These are phyloP conservation scores for Solanum boliviense DNA, from an alignment of 257 asterid genomes.

Conservation along the genomic window DNA sequence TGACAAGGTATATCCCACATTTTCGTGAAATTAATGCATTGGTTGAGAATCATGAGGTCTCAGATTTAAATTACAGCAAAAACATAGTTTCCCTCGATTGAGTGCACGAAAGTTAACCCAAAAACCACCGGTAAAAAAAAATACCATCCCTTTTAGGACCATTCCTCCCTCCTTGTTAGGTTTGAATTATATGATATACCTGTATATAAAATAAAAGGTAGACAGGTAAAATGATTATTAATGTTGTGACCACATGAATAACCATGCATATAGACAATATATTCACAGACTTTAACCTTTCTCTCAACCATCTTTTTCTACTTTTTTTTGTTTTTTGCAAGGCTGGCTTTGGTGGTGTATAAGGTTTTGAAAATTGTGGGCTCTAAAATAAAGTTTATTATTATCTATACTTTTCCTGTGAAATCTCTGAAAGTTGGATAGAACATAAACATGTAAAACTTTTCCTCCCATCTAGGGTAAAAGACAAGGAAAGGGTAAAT, in stretches of 20 bases:
- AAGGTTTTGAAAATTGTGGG: constrained; percentile 1
- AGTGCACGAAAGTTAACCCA: neutral
- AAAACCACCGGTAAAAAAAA: neutral
- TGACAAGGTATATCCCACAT: neutral
- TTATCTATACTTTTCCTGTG: neutral
- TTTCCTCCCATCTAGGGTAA: neutral
- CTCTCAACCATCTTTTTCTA: neutral
- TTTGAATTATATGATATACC: neutral
- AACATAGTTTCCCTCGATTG: rapidly evolving
- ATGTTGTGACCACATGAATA: neutral
- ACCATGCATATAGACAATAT: neutral
- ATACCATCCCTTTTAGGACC: neutral
- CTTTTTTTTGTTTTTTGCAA: neutral
- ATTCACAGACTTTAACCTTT: constrained; percentile 8
- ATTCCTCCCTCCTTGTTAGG: neutral
- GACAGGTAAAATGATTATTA: neutral
- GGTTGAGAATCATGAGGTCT: too few relatives aligned
- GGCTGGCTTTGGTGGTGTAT: neutral
- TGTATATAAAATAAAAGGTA: neutral
- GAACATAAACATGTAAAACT: neutral
- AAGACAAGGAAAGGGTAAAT: neutral
- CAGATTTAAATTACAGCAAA: too few relatives aligned
- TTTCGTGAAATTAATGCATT: neutral
- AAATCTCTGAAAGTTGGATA: neutral
- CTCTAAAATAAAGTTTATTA: neutral